Conservation (phyloP, 1,139 yeast species). For the Suhomyces atakaporum region DNA sequence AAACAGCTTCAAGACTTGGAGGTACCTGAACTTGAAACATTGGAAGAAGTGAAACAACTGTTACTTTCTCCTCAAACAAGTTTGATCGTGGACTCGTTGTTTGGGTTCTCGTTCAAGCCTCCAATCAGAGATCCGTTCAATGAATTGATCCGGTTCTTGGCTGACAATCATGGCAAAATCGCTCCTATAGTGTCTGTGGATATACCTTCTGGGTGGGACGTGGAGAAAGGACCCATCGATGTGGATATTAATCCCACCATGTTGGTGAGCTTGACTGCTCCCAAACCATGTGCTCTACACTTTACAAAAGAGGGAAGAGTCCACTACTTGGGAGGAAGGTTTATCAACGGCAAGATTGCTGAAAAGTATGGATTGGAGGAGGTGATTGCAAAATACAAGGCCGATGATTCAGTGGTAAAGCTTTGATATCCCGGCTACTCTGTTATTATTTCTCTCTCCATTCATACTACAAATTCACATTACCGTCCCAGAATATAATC, state of each 20-base stretch:
- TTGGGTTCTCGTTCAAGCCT: constrained; percentile 92
- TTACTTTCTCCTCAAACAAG: constrained; percentile 15
- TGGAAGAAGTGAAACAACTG: constrained; percentile 38
- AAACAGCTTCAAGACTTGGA: constrained; percentile 62
- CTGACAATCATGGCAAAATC: constrained; percentile 29
- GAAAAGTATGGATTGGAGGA: constrained; percentile 67
- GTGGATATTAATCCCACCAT: constrained; percentile 58
- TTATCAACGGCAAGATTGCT: constrained; percentile 67
- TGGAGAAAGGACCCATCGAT: constrained; percentile 72
- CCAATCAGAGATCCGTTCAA: constrained; percentile 84
- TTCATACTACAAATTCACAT: too few relatives aligned
- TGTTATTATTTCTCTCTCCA: too few relatives aligned
- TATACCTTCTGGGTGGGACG: constrained; percentile 97
- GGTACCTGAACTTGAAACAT: constrained; percentile 43
- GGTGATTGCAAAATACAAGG: constrained; percentile 32
- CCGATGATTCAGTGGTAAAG: constrained; percentile 42
- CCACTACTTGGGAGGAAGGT: constrained; percentile 92
- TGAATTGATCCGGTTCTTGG: constrained; percentile 52
- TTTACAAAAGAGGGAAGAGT: constrained; percentile 38
- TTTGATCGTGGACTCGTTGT: constrained; percentile 74
- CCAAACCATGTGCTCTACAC: constrained; percentile 76
- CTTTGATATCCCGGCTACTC: constrained; percentile 17
- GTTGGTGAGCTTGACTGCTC: constrained; percentile 86
- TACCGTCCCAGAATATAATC: too few relatives aligned
- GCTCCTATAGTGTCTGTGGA: constrained; percentile 80